These are phyloP conservation scores for Friedmanniomyces simplex DNA, from an alignment of 495 filamentous ascomycete genomes.

Conservation along the genomic window DNA sequence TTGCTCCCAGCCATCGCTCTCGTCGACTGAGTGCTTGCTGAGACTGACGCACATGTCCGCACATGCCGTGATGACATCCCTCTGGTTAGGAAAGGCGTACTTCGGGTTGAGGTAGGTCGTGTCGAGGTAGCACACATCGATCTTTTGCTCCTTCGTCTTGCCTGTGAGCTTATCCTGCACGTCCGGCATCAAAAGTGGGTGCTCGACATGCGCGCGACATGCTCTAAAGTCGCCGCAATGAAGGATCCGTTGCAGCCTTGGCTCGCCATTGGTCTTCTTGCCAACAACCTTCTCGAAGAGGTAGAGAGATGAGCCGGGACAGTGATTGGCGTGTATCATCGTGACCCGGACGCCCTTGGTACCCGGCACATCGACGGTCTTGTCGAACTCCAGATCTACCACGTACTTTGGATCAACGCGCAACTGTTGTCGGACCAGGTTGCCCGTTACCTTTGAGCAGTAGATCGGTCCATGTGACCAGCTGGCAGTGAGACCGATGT, in stretches of 20 bases:
- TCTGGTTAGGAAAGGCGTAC: slow-evolving; percentile 86
- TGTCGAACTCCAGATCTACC: slow-evolving; percentile 76
- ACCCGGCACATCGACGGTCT: slow-evolving; percentile 63
- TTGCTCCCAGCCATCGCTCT: slow-evolving; percentile 41
- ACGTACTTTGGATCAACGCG: slow-evolving; percentile 79
- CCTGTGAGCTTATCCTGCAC: slow-evolving; percentile 56
- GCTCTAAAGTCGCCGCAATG: slow-evolving; percentile 97
- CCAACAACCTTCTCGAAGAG: slow-evolving; percentile 73
- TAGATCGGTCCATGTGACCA: slow-evolving; percentile 96
- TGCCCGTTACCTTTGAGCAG: slow-evolving; percentile 84
- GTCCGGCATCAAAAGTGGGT: slow-evolving; percentile 70
- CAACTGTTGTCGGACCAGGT: slow-evolving; percentile 77
- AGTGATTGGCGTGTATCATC: slow-evolving; percentile 96
- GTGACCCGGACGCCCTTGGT: slow-evolving; percentile 77
- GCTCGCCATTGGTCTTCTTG: slow-evolving; percentile 39
- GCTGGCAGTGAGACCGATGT: slow-evolving; percentile 74
- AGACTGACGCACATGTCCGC: slow-evolving; percentile 75
- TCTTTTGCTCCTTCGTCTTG: slow-evolving; percentile 64
- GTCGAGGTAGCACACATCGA: slow-evolving; percentile 93
- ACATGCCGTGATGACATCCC: slow-evolving; percentile 76
- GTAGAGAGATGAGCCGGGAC: slow-evolving; percentile 87
- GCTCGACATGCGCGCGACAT: slow-evolving; percentile 71
- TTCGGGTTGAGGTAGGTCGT: slow-evolving; percentile 95
- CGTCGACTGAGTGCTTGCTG: slow-evolving; percentile 45
- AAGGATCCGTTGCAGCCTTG: slow-evolving; percentile 61